These are phyloP conservation scores for Sechiopsis laciniata DNA, from an alignment of 306 rosid genomes.

Conservation along the genomic window DNA sequence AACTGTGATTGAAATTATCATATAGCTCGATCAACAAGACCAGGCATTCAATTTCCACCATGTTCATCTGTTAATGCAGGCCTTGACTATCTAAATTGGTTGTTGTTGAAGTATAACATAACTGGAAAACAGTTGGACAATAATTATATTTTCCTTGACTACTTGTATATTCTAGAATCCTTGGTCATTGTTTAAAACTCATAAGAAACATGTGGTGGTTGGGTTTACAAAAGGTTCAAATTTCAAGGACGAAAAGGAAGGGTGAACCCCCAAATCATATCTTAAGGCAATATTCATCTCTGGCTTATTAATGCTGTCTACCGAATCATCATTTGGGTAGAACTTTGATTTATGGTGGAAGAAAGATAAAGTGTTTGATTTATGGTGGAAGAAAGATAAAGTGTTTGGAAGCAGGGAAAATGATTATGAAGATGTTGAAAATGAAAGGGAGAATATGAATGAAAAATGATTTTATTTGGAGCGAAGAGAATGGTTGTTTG, in stretches of 20 bases:
- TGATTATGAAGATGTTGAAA: no score
- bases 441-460: no score
- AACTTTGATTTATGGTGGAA: background rate
- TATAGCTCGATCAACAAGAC: background rate
- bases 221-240: constrained; percentile 5
- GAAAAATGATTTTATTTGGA: no score
- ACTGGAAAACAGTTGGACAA: no score
- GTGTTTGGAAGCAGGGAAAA: no score
- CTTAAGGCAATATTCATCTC: background rate
- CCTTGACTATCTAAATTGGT: constrained; percentile 8
- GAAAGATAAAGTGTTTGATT: background rate
- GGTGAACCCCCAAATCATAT: constrained; percentile 4
- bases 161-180: no score
- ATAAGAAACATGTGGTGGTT: background rate
- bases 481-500: no score
- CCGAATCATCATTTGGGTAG: background rate
- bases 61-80: constrained; percentile 4
- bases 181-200: background rate
- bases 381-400: no score
- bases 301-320: background rate
- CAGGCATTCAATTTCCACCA: no score
- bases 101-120: no score
- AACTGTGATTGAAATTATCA: background rate
- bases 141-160: no score
- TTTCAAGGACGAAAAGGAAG: background rate